These are phyloP conservation scores for Globisporangium iwayamae DNA, from an alignment of 352 stramenopile species.

Conservation along the genomic window DNA sequence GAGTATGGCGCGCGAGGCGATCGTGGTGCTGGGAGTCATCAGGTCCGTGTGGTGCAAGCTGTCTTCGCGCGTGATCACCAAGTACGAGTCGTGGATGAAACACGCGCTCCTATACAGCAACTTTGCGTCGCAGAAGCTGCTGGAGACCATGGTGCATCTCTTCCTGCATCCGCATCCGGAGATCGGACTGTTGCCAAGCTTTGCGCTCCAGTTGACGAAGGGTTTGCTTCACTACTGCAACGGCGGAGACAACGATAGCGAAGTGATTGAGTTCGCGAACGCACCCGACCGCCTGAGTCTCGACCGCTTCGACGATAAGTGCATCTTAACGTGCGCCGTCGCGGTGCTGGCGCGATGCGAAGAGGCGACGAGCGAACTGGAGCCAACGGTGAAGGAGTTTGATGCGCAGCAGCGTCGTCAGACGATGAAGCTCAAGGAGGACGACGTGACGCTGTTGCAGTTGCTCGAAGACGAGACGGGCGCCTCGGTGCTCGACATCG, in stretches of 20 bases:
- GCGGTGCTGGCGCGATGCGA: constrained; percentile 32
- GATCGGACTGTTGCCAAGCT: constrained; percentile 15
- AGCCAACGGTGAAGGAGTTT: constrained; percentile 31
- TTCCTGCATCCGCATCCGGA: constrained; percentile 30
- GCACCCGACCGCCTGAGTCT: constrained; percentile 20
- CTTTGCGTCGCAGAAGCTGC: constrained; percentile 21
- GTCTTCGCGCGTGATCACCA: constrained; percentile 9
- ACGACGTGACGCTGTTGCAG: constrained; percentile 32
- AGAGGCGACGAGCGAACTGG: constrained; percentile 25
- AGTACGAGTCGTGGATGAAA: constrained; percentile 32
- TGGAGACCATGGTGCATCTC: constrained; percentile 30
- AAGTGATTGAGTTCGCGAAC: constrained; percentile 9
- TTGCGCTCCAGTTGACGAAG: constrained; percentile 30
- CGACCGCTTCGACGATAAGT: constrained; percentile 26
- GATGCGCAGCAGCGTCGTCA: constrained; percentile 33
- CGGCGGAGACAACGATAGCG: constrained; percentile 16
- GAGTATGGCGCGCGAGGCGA: constrained; percentile 13
- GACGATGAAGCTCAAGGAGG: constrained; percentile 35
- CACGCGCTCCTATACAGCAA: constrained; percentile 14
- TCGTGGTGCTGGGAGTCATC: constrained; percentile 16
- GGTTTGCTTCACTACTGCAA: constrained; percentile 35
- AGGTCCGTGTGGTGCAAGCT: constrained; percentile 22
- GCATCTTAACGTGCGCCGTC: constrained; percentile 28
- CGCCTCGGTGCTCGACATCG: constrained; percentile 24
- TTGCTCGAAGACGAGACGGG: constrained; percentile 36